Evolutionary conservation across 1,284 basidiomycete genomes (phyloP), one percentile per base, ranked within the genome.

Genomic region (Tremellales sp.): DNA sequence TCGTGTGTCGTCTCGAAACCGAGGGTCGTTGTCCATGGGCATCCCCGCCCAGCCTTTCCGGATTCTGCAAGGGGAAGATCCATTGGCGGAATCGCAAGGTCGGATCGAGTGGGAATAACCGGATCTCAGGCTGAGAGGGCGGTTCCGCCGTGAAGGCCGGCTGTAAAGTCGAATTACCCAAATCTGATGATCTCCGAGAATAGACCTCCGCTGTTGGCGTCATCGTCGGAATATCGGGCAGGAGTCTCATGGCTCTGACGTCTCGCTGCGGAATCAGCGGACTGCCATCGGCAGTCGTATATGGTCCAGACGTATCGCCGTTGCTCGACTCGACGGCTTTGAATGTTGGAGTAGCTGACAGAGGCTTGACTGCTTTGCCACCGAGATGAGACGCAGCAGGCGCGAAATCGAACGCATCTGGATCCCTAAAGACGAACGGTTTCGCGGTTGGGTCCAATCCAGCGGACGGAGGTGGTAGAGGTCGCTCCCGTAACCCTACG

Each of bases 1-100:
- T 39, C 5, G 37, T 39, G 19, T 39, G 37, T 9, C 37, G 37
- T 39, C 37, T 39, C 6, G 37, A 39, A 6, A 39, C 14, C 18
- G 37, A 39, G 7, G 37, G 37, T 9, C 37, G 9, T 6, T 21
- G 18, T 24, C 9, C 14, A 25, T 39, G 37, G 19, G 22, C 37
- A 25, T n/a, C n/a, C n/a, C n/a, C n/a, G n/a, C n/a, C n/a, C n/a
- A n/a, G n/a, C n/a, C n/a, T 39, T 22, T 39, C 37, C 6, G 18
- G 22, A 25, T 25, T 39, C 37, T 6, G 21, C 9, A 25, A 39
- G 14, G 37, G 37, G 22, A 39, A 39, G 8, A 39, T 25, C 37
- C 37, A 39, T 39, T 39, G 37, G 8, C 37, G 18, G 9, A 39
- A 39, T 7, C 24, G 6, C 37, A 21, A 39, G 16, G 27, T 25